A percentile compares a stretch with the other conserved stretches of the same genome.
These are phyloP conservation scores for Cinchona pubescens DNA, from an alignment of 257 asterid species.

Conservation along the genomic window DNA sequence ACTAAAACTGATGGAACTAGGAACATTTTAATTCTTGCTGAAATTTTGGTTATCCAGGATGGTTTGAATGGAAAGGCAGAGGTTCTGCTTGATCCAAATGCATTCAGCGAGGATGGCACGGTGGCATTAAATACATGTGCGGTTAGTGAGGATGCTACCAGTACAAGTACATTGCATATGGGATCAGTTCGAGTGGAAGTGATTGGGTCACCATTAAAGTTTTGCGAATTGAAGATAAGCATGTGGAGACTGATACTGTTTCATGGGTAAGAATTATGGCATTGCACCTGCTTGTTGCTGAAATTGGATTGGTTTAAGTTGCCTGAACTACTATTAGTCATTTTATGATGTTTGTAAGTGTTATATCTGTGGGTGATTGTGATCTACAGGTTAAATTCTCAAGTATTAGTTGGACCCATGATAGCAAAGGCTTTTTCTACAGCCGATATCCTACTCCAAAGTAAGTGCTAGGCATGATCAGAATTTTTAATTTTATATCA, in stretches of 20 bases:
- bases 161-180: slow-evolving; percentile 77
- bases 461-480: slow-evolving; percentile 45
- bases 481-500: background rate
- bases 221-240: slow-evolving; percentile 61
- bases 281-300: background rate
- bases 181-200: slow-evolving; percentile 85
- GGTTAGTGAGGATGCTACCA: slow-evolving; percentile 85
- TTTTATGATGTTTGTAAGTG: background rate
- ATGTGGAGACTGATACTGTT: slow-evolving; percentile 56
- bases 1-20: background rate
- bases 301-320: background rate
- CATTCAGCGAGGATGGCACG: slow-evolving; percentile 81
- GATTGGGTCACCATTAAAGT: slow-evolving; percentile 92
- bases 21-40: no score
- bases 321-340: background rate
- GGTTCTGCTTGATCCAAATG: slow-evolving; percentile 87
- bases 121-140: slow-evolving; percentile 55
- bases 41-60: slow-evolving; percentile 44
- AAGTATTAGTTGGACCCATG: slow-evolving; percentile 74
- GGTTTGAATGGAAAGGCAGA: slow-evolving; percentile 70
- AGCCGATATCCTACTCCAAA: slow-evolving; percentile 86
- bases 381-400: slow-evolving; percentile 75
- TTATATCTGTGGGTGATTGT: background rate
- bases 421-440: slow-evolving; percentile 85
- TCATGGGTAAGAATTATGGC: slow-evolving; percentile 61